phyloP scores from a whole-genome alignment of 805 yeast species.

The Candida germanica region DNA sequence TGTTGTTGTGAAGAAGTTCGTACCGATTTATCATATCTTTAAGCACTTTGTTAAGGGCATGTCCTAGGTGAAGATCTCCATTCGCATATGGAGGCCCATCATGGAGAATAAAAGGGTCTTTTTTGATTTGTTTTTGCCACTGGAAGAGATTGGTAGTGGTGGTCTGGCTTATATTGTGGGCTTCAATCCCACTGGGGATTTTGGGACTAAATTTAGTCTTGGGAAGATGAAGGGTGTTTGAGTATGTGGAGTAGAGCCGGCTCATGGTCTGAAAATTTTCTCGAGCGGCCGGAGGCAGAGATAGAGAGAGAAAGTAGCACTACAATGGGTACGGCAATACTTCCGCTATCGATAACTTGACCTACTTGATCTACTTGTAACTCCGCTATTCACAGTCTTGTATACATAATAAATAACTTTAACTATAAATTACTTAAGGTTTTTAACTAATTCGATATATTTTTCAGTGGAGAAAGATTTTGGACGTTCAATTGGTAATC shows the following conservation, averaged over 20 bases:
- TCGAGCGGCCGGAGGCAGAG: no score
- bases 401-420: no score
- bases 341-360: neutral
- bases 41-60: constrained; percentile 82
- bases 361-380: no score
- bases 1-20: constrained; percentile 56
- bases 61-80: constrained; percentile 90
- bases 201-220: constrained; percentile 51
- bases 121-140: constrained; percentile 44
- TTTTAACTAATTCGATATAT: constrained; percentile 75
- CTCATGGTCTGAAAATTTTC: no score
- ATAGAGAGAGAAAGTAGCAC: no score
- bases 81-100: constrained; percentile 99
- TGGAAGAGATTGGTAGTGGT: constrained; percentile 60
- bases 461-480: constrained; percentile 90
- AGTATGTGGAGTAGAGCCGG: constrained; percentile 25
- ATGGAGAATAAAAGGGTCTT: constrained; percentile 63
- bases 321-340: no score
- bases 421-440: constrained; percentile 19
- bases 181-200: constrained; percentile 48
- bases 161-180: constrained; percentile 42
- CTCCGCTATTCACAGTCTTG: no score
- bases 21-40: constrained; percentile 83
- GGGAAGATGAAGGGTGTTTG: constrained; percentile 62
- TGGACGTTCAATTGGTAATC: constrained; percentile 81